phyloP scores from a whole-genome alignment of 2,329 filamentous ascomycete species.

The Neonectria neomacrospora region DNA sequence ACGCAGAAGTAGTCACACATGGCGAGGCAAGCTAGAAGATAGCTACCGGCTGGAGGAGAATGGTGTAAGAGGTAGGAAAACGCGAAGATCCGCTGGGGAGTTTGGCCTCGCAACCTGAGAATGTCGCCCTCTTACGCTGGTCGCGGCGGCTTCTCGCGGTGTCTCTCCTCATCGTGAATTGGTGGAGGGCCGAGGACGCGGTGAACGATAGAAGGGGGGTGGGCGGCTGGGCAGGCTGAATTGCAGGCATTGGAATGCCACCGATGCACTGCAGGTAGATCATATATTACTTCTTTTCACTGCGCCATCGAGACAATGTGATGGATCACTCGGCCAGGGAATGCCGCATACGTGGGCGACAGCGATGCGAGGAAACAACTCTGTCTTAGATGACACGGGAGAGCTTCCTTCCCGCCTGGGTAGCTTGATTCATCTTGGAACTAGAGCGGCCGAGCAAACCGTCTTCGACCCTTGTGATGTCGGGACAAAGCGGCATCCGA shows the following conservation, averaged over 20 bases:
- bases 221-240: conserved; percentile 11
- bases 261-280: conserved; percentile 24
- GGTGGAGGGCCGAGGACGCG: conserved; percentile 12
- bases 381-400: conserved; percentile 20
- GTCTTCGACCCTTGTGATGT: background rate
- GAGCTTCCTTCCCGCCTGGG: background rate
- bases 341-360: conserved; percentile 25
- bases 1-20: conserved; percentile 45
- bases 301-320: conserved; percentile 30
- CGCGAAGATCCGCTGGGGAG: background rate
- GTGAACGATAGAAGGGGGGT: conserved; percentile 20
- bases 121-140: conserved; percentile 7
- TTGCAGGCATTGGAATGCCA: conserved; percentile 26
- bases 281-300: conserved; percentile 38
- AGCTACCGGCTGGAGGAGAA: background rate
- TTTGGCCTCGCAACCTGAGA: background rate
- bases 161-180: conserved; percentile 13
- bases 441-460: background rate
- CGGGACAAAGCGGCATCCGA: background rate
- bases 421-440: background rate
- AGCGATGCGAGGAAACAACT: background rate
- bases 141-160: background rate
- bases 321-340: conserved; percentile 33
- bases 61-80: conserved; percentile 2
- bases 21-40: background rate